phyloP scores from a whole-genome alignment of 2,329 filamentous ascomycete species.

The Alternaria arborescens region DNA sequence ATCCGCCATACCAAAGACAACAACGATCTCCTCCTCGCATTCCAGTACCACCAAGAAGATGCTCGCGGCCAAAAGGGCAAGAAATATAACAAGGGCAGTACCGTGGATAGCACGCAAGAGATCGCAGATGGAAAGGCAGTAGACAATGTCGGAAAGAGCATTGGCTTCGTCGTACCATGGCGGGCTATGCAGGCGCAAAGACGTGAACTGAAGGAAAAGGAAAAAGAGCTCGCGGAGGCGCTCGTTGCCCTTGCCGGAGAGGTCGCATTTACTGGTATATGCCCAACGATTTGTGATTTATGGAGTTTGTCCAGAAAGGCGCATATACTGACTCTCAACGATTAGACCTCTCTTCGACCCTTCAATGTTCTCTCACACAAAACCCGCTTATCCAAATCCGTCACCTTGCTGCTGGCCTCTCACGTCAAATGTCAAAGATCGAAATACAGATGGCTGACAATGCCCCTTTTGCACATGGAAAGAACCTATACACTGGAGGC shows the following conservation, averaged over 20 bases:
- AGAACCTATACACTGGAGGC: conserved; percentile 46
- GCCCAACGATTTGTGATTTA: too few relatives aligned
- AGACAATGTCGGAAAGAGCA: conserved; percentile 38
- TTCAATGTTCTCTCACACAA: conserved; percentile 43
- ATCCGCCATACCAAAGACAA: conserved; percentile 41
- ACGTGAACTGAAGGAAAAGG: conserved; percentile 42
- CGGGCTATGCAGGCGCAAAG: conserved; percentile 47
- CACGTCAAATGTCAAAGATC: conserved; percentile 46
- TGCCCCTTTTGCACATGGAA: conserved; percentile 40
- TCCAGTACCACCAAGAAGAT: conserved; percentile 46
- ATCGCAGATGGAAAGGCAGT: conserved; percentile 30
- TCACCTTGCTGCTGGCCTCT: conserved; percentile 45
- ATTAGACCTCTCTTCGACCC: conserved; percentile 39
- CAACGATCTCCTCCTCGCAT: conserved; percentile 44
- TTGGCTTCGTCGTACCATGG: conserved; percentile 49
- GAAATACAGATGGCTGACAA: conserved; percentile 49
- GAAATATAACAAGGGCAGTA: conserved; percentile 26
- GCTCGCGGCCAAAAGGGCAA: conserved; percentile 25
- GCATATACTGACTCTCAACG: conserved; percentile 9
- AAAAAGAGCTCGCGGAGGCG: conserved; percentile 47
- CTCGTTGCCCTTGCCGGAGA: conserved; percentile 46
- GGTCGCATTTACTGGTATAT: conserved; percentile 44
- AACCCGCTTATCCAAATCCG: conserved; percentile 47
- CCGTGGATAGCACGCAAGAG: conserved; percentile 29
- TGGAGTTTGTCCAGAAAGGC: background rate